These are phyloP conservation scores for Angomonas ambiguus DNA, from an alignment of 208 protist genomes.

Conservation along the genomic window DNA sequence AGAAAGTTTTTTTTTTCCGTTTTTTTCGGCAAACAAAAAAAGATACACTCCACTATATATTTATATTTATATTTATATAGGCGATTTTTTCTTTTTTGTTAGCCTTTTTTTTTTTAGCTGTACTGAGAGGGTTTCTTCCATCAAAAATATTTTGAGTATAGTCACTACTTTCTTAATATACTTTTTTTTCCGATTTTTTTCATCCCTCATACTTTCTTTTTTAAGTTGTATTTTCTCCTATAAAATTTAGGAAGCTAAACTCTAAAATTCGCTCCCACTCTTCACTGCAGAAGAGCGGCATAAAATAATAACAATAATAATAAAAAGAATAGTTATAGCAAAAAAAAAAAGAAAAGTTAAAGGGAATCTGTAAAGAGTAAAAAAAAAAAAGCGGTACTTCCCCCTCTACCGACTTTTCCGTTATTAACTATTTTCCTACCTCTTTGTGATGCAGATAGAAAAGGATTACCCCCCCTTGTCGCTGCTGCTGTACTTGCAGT, in stretches of 20 bases:
- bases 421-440: conserved; percentile 7
- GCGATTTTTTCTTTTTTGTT: neutral
- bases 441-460: conserved; percentile 8
- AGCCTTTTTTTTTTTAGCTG: conserved; percentile 16
- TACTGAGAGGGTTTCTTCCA: too few species aligned
- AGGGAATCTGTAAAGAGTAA: neutral
- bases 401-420: neutral
- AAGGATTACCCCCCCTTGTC: conserved; percentile 33
- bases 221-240: too few species aligned
- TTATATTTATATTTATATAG: neutral
- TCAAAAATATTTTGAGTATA: too few species aligned
- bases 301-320: too few species aligned
- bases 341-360: conserved; percentile 15
- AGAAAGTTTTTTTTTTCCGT: conserved; percentile 2
- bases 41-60: neutral
- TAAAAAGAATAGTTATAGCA: neutral
- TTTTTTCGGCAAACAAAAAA: conserved; percentile 13
- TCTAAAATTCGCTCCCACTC: too few species aligned
- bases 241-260: too few species aligned
- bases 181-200: too few species aligned
- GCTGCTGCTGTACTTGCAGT: conserved; percentile 67
- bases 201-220: too few species aligned
- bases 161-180: too few species aligned
- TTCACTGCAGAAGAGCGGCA: too few species aligned
- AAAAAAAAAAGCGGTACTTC: too few species aligned